A percentile compares a stretch with the other conserved stretches of the same genome.
These are phyloP conservation scores for Tetratostichococcus sp. DNA, from an alignment of 139 green algal genomes.

Conservation along the genomic window DNA sequence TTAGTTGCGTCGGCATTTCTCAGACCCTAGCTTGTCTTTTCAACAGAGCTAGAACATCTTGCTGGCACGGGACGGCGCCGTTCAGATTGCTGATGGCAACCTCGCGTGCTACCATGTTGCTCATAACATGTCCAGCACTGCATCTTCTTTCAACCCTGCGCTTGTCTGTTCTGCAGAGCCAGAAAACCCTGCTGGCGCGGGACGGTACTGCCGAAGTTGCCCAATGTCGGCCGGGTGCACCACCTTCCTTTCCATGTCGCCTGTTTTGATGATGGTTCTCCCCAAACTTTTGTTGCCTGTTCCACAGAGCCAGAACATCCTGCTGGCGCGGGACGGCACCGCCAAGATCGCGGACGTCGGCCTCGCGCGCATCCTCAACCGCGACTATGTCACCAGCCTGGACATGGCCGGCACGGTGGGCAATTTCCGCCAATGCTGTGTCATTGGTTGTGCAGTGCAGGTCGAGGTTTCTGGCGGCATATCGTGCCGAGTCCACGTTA, in stretches of 20 bases:
- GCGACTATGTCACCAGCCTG: neutral
- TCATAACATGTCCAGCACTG: no score
- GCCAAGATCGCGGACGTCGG: slow-evolving; percentile 45
- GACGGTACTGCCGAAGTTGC: slow-evolving; percentile 40
- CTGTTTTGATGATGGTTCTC: no score
- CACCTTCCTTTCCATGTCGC: no score
- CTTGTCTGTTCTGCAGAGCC: slow-evolving; percentile 20
- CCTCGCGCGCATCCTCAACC: slow-evolving; percentile 29
- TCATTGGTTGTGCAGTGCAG: no score
- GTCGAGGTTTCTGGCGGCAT: no score
- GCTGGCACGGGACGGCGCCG: neutral
- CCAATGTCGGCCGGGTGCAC: slow-evolving; percentile 34
- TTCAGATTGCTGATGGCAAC: neutral
- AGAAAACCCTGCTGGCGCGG: slow-evolving; percentile 21
- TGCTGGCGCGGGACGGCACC: slow-evolving; percentile 25
- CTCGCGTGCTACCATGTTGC: no score
- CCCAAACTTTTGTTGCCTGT: no score
- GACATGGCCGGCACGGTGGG: neutral
- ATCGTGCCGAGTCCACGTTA: no score
- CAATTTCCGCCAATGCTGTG: no score
- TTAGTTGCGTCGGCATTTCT: no score
- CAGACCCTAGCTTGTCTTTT: no score
- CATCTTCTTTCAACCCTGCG: no score
- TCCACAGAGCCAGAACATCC: slow-evolving; percentile 22
- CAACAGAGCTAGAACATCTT: neutral